A percentile compares a stretch with the other conserved stretches of the same genome.
These are phyloP conservation scores for Hyaloraphidium curvatum DNA, from an alignment of 192 early-diverging fungal genomes.

Conservation along the genomic window DNA sequence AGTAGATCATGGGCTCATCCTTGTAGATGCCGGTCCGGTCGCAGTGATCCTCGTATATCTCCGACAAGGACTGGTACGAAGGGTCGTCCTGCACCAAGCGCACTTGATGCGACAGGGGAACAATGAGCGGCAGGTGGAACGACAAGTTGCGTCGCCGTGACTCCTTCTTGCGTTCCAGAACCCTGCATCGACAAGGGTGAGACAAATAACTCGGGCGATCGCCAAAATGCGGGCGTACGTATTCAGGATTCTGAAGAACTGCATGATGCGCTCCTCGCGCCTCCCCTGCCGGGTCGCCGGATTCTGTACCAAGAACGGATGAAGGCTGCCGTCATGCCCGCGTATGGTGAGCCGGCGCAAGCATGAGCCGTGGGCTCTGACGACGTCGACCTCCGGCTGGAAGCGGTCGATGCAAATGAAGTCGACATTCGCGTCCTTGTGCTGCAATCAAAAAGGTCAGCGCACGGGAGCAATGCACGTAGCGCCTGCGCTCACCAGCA, in stretches of 20 bases:
- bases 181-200: conserved; percentile 14
- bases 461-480: neutral
- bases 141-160: conserved; percentile 55
- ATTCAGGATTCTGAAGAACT: conserved; percentile 85
- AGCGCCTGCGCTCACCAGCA: conserved; percentile 31
- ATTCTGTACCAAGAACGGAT: conserved; percentile 88
- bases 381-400: conserved; percentile 69
- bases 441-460: neutral
- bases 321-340: conserved; percentile 72
- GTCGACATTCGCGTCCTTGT: conserved; percentile 60
- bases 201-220: neutral
- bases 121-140: conserved; percentile 76
- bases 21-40: conserved; percentile 47
- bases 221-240: conserved; percentile 13
- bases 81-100: conserved; percentile 87
- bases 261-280: conserved; percentile 87
- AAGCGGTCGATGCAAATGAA: conserved; percentile 93
- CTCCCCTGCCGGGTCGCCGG: conserved; percentile 72
- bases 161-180: conserved; percentile 64
- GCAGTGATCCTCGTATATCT: conserved; percentile 84
- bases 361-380: conserved; percentile 53
- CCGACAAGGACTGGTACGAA: conserved; percentile 70
- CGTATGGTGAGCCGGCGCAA: conserved; percentile 66
- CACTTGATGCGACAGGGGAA: conserved; percentile 79
- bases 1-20: conserved; percentile 72